Evolutionary conservation across 2,329 filamentous ascomycete genomes (phyloP).

Genomic region (Aureobasidium subglaciale): DNA sequence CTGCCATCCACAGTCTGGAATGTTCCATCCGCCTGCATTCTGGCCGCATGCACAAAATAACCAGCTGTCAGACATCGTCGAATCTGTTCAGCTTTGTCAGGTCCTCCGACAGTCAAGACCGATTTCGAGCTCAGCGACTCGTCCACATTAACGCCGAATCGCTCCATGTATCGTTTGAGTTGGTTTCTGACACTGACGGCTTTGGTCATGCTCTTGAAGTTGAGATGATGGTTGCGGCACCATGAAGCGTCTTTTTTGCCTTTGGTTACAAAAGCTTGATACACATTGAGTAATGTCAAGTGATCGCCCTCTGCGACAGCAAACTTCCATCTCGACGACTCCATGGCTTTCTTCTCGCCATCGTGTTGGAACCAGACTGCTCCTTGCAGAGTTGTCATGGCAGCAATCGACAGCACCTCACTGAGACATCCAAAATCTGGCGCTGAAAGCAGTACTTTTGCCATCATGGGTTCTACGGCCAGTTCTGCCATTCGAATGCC

Average conservation of each 20-base stretch:
- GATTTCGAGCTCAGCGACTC: constrained; percentile 48
- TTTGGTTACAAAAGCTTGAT: constrained; percentile 75
- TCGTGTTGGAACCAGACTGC: constrained; percentile 77
- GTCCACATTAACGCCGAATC: constrained; percentile 66
- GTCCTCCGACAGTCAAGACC: constrained; percentile 34
- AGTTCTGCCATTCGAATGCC: constrained; percentile 88
- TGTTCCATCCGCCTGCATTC: constrained; percentile 87
- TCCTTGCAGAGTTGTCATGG: constrained; percentile 84
- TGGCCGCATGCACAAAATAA: constrained; percentile 87
- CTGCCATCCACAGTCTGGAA: constrained; percentile 80
- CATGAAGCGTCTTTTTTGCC: constrained; percentile 79
- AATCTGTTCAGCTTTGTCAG: constrained; percentile 63
- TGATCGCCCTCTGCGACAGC: constrained; percentile 92
- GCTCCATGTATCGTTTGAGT: constrained; percentile 77
- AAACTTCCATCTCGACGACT: constrained; percentile 71
- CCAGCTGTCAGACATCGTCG: constrained; percentile 78
- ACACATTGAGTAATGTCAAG: constrained; percentile 87
- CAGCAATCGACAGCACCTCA: constrained; percentile 85
- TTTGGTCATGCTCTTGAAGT: constrained; percentile 74
- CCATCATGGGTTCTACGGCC: constrained; percentile 92
- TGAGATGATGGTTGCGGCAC: constrained; percentile 79
- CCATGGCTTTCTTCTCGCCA: constrained; percentile 66
- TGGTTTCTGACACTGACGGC: constrained; percentile 84
- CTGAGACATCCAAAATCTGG: constrained; percentile 68
- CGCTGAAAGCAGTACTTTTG: constrained; percentile 73